Evolutionary conservation across 805 yeast genomes (phyloP), one percentile per base, ranked within the genome.

Genomic region (Kluyveromyces aestuarii): DNA sequence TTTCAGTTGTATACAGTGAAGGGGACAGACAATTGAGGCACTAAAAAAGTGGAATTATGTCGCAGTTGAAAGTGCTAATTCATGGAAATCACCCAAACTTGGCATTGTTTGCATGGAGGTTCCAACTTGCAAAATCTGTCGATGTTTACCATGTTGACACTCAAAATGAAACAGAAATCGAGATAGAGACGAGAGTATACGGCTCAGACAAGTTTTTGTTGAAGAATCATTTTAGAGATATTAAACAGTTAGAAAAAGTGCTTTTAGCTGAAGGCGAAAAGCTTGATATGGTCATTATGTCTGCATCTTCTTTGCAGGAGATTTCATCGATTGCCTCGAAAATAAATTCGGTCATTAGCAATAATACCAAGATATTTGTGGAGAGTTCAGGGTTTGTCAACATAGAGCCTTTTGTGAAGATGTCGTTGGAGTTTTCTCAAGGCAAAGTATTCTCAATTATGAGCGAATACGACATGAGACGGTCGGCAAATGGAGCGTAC

Each of bases 311-410:
- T 0, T 58, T 79, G 45, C 82, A 79, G 57, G 80, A 76, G 48
- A 63, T 79, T 27, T 72, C 81, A 3, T 59, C 69, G 1, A 39
- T 72, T 11, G 68, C 77, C 18, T 50, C 69, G 2, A 65, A 68
- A 39, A 55, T 78, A 41, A 55, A 66, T 6, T 61, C 72, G 0
- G 51, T 72, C 25, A 52, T 77, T 37, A 67, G 66, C 45, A 62
- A 62, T 52, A 74, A 61, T 39, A 74, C 88, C 25, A 68, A 80
- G 35, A 67, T 85, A 2, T 67, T 84, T 25, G 67, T 85, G 37
- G 95, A 85, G 65, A 76, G 82, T 44, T 79, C 87, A 1, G 87
- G 87, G 4, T 84, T 77, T 60, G 77, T 85, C 49, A 82, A 82
- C 61, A 63, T 85, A 46, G 91, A 85, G 62, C 84, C 86, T 8